Evolutionary conservation across 129 eudicot genomes (phyloP).

Genomic region (Ambrosia artemisiifolia): DNA sequence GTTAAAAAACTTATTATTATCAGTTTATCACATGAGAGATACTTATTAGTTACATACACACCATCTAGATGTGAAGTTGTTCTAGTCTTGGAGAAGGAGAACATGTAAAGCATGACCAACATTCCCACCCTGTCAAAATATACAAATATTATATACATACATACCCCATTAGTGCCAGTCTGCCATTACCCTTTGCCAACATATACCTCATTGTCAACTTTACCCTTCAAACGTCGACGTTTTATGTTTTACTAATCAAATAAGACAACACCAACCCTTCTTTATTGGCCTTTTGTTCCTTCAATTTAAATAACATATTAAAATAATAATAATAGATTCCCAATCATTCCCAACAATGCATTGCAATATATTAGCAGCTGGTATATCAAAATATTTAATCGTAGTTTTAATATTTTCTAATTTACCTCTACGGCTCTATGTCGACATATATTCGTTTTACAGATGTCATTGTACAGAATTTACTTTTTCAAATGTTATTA

Average conservation of each 20-base stretch:
- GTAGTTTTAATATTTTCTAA: background rate
- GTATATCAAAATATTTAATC: background rate
- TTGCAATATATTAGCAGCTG: background rate
- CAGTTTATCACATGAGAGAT: too few relatives aligned
- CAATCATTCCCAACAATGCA: slow-evolving; percentile 23
- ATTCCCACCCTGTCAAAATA: slow-evolving; percentile 40
- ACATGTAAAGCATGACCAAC: slow-evolving; percentile 40
- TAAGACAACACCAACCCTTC: slow-evolving; percentile 39
- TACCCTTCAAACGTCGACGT: slow-evolving; percentile 23
- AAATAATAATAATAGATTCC: slow-evolving; percentile 28
- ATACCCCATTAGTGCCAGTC: slow-evolving; percentile 23
- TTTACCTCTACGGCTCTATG: too few relatives aligned
- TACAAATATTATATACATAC: background rate
- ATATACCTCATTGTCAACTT: slow-evolving; percentile 18
- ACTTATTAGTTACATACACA: background rate
- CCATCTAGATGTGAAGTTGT: slow-evolving; percentile 13
- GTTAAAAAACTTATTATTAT: too few relatives aligned
- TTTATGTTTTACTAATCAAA: background rate
- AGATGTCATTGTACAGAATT: too few relatives aligned
- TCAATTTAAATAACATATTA: background rate
- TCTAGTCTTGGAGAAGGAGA: slow-evolving; percentile 17
- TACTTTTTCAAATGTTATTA: too few relatives aligned
- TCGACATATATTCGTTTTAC: too few relatives aligned
- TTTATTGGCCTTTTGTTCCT: background rate
- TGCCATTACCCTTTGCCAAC: slow-evolving; percentile 37